These are phyloP conservation scores for Pythium diclinum DNA, from an alignment of 352 stramenopile genomes.

Conservation along the genomic window DNA sequence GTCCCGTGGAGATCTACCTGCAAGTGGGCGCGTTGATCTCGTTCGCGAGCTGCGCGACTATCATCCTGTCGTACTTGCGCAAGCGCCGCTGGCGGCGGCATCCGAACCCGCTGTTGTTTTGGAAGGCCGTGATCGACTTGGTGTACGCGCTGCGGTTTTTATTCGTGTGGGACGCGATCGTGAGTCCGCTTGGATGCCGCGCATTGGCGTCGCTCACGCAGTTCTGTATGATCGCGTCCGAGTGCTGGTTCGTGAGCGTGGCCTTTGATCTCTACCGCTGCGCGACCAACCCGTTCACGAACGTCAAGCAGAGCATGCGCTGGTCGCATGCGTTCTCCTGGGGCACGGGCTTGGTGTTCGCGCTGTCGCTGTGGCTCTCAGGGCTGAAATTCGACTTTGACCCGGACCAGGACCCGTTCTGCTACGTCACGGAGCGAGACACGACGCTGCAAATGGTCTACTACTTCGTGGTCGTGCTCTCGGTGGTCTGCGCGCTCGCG, in stretches of 20 bases:
- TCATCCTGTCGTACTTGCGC: constrained; percentile 61
- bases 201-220: constrained; percentile 62
- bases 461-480: constrained; percentile 73
- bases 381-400: constrained; percentile 41
- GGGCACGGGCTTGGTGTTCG: constrained; percentile 53
- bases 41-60: constrained; percentile 68
- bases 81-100: constrained; percentile 73
- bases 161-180: constrained; percentile 60
- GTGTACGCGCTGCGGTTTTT: constrained; percentile 76
- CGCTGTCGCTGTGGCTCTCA: constrained; percentile 52
- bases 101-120: constrained; percentile 83
- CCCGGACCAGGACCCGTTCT: constrained; percentile 42
- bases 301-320: constrained; percentile 65
- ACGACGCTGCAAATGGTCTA: constrained; percentile 64
- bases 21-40: constrained; percentile 71
- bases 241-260: constrained; percentile 88
- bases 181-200: constrained; percentile 47
- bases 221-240: constrained; percentile 74
- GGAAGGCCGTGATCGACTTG: constrained; percentile 71
- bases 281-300: constrained; percentile 86
- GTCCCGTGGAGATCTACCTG: constrained; percentile 45
- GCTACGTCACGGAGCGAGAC: constrained; percentile 74
- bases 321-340: constrained; percentile 79
- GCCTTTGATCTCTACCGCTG: constrained; percentile 83
- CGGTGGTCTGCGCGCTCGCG: constrained; percentile 53